Evolutionary conservation across 163 green algal species (phyloP), one percentile per base, ranked within the genome.

Genomic region (Dunaliella salina): DNA sequence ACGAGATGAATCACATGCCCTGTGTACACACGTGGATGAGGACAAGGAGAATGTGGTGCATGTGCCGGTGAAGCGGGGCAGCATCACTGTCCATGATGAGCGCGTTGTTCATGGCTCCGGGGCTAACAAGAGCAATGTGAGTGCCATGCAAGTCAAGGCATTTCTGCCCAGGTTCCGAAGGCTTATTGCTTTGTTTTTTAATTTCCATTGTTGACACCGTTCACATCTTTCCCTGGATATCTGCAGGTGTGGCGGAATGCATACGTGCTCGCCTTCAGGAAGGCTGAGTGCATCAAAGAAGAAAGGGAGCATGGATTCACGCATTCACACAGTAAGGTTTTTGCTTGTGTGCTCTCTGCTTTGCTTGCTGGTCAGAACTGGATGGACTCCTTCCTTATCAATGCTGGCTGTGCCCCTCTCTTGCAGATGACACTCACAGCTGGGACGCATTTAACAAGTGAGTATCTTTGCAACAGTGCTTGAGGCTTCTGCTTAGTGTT

Each of bases 41-140:
- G 82, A 34, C 24, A 84, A 90, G 15, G 80, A 87, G 59, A 25
- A 25, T 1, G 85, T 92, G 12, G 78, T 88, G 11, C 81, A 91
- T 45, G 90, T 91, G 34, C 86, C 91, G 1, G 89, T 92, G 32
- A 82, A 78, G 25, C 88, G 90, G 1, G 91, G 93, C 17, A 91
- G 94, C 86, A 87, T 95, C 45, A 95, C 91, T 1, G 92, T 96
- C 30, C 93, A 96, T 83, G 88, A 94, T 80, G 92, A 96, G 87
- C 82, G 88, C 22, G 89, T 93, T 4, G 71, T 93, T 11, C 93
- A 95, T 80, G 90, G 91, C 84, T 91, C 83, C 67, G 89, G 87
- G 11, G 86, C 89, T 59, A 93, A 93, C 87, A 82, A 13, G 59
- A 80, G 81, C 4, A 32, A 83, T 45, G 33, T 85, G 30, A 63